Evolutionary conservation across 1,284 basidiomycete genomes (phyloP).

Genomic region (Paramarasmius palmivorus): DNA sequence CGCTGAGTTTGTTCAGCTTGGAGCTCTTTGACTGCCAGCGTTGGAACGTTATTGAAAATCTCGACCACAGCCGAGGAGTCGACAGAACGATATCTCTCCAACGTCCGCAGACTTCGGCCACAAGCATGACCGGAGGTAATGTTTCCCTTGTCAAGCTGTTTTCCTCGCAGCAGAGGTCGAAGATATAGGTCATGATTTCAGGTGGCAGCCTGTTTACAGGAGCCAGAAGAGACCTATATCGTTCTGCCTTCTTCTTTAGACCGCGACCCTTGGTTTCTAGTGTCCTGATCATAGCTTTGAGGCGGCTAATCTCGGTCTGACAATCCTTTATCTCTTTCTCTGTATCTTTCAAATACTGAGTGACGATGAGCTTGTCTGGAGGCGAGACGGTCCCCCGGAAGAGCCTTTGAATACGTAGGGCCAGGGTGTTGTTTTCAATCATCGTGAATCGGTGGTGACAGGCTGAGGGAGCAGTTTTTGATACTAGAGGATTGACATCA

Average conservation of each 20-base stretch:
- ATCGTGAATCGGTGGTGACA: no score
- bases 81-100: neutral
- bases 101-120: neutral
- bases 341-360: neutral
- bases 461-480: no score
- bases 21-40: no score
- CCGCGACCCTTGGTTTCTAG: neutral
- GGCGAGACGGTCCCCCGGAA: neutral
- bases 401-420: neutral
- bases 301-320: neutral
- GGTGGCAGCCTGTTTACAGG: neutral
- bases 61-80: neutral
- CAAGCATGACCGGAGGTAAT: neutral
- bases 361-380: neutral
- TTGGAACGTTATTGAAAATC: neutral
- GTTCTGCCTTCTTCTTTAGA: neutral
- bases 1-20: no score
- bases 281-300: neutral
- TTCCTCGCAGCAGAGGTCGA: neutral
- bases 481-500: no score
- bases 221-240: neutral
- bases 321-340: neutral
- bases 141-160: neutral
- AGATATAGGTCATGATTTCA: neutral
- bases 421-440: no score